A percentile compares a stretch with the other conserved stretches of the same genome.
Conservation (phyloP, 257 asterid genomes). For the Salvia rosmarinus region DNA sequence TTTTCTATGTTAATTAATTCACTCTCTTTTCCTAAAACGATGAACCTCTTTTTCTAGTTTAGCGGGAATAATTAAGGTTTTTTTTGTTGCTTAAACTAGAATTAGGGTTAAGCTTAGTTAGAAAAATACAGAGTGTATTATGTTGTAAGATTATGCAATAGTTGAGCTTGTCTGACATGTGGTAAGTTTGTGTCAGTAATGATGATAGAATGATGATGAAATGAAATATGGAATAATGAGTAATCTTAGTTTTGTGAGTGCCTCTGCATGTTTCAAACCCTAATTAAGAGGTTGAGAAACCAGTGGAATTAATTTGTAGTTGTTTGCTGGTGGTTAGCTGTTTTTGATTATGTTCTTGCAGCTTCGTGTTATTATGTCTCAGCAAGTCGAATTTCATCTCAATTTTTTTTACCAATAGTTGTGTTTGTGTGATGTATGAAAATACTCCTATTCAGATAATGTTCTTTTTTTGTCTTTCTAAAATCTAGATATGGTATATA, state of each 20-base stretch:
- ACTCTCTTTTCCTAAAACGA: not conserved
- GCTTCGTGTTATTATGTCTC: not conserved
- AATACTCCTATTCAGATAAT: no score
- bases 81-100: not conserved
- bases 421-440: no score
- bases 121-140: not conserved
- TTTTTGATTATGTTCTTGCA: no score
- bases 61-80: not conserved
- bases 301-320: not conserved
- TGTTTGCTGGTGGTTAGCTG: no score
- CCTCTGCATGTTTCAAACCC: not conserved
- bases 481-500: no score
- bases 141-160: not conserved
- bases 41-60: not conserved
- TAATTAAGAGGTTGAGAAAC: not conserved
- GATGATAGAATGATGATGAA: constrained; percentile 24
- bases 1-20: not conserved
- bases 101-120: not conserved
- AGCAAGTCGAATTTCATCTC: no score
- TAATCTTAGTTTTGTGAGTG: not conserved
- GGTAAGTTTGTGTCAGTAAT: constrained; percentile 10
- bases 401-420: no score
- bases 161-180: constrained; percentile 12
- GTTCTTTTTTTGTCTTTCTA: no score
- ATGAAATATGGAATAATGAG: not conserved